Evolutionary conservation across 1,139 yeast genomes (phyloP).

Genomic region (Yamadazyma spencermartinsiae): DNA sequence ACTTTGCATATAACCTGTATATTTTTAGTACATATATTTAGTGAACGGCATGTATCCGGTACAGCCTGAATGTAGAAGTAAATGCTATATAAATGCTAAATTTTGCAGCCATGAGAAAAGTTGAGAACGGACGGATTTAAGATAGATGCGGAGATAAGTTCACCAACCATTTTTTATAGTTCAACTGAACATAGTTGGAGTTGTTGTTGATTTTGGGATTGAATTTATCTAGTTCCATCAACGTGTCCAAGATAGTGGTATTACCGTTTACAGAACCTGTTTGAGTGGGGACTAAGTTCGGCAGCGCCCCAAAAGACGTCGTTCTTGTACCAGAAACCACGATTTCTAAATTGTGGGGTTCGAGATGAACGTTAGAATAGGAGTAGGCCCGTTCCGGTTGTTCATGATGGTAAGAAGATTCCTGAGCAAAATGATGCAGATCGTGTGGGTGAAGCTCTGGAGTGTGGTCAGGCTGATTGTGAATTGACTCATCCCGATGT

Average conservation of each 20-base stretch:
- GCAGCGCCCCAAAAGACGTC: no score
- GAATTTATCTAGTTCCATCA: slow-evolving; percentile 7
- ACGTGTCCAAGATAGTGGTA: slow-evolving; percentile 9
- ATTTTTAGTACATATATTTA: not conserved
- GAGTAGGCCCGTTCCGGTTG: no score
- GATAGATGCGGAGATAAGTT: not conserved
- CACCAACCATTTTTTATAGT: slow-evolving; percentile 31
- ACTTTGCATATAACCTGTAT: not conserved
- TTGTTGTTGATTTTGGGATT: slow-evolving; percentile 16
- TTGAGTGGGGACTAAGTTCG: no score
- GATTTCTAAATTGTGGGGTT: not conserved
- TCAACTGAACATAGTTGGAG: slow-evolving; percentile 20
- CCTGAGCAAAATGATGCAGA: no score
- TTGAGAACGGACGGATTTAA: not conserved
- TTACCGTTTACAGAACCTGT: no score
- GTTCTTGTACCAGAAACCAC: no score
- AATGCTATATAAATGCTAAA: not conserved
- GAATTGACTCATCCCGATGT: not conserved
- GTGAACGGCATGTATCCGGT: no score
- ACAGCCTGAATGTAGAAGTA: no score
- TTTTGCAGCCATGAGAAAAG: not conserved
- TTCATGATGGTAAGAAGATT: no score
- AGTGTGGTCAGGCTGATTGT: not conserved
- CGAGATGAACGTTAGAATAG: no score
- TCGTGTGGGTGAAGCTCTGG: not conserved